These are phyloP conservation scores for Rutstroemia sp. DNA, from an alignment of 2,329 filamentous ascomycete genomes.

Conservation along the genomic window DNA sequence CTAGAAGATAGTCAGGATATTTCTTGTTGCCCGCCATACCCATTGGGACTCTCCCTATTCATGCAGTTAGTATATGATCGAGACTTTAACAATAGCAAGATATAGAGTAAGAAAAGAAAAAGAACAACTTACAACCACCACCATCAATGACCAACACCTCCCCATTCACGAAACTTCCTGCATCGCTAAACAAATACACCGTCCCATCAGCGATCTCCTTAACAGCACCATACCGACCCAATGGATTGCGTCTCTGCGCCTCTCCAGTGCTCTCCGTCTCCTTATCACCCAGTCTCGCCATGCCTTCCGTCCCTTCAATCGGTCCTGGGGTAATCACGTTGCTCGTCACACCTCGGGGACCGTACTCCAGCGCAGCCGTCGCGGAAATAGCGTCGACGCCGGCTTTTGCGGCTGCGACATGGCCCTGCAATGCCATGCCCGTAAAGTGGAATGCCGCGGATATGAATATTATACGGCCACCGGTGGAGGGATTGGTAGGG, in stretches of 20 bases:
- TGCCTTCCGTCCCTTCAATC: slow-evolving; percentile 72
- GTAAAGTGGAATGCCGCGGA: slow-evolving; percentile 90
- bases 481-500: slow-evolving; percentile 51
- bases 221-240: slow-evolving; percentile 69
- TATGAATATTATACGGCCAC: slow-evolving; percentile 82
- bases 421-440: slow-evolving; percentile 75
- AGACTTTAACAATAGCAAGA: no score
- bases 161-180: slow-evolving; percentile 81
- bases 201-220: slow-evolving; percentile 91
- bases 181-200: slow-evolving; percentile 78
- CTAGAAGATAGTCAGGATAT: slow-evolving; percentile 27
- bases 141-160: slow-evolving; percentile 70
- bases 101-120: not conserved
- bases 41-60: slow-evolving; percentile 18
- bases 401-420: slow-evolving; percentile 88
- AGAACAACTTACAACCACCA: slow-evolving; percentile 18
- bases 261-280: slow-evolving; percentile 17
- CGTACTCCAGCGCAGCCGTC: slow-evolving; percentile 80
- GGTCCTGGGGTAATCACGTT: slow-evolving; percentile 84
- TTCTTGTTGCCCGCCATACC: slow-evolving; percentile 12
- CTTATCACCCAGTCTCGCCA: slow-evolving; percentile 49
- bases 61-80: not conserved
- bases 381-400: slow-evolving; percentile 79
- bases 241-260: slow-evolving; percentile 48
- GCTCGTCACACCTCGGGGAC: slow-evolving; percentile 75